Evolutionary conservation across 768 basidiomycete species (phyloP), one percentile per base, ranked within the genome.

Genomic region (Roridomyces roridus): DNA sequence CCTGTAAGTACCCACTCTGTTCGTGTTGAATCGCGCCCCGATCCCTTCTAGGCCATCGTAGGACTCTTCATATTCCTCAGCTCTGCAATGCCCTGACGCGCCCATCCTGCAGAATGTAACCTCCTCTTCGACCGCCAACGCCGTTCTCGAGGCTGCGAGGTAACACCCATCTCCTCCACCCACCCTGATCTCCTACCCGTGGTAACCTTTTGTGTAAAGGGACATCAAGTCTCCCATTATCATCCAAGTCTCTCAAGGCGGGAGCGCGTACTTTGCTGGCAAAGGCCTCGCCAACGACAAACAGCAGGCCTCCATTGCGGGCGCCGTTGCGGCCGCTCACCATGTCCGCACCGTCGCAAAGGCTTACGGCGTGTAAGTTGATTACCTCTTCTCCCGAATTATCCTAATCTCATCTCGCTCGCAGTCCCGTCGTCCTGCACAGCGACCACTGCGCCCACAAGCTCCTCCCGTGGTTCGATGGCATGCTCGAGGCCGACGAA

Each of bases 371-470:
- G 84, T 98, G 93, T 94, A 76, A 63, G 92, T 85, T 20, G 12
- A 45, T 28, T 35, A 35, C 34, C 53, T 40, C 20, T n/a, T 31
- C 5, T 46, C 21, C 29, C 42, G 6, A 37, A n/a, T 46, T 42
- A 23, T 10, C 15, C 17, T n/a, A n/a, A n/a, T 41, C 42, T 47
- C 36, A 31, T 48, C 39, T 41, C 49, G 35, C 31, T 20, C 42
- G 51, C 63, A 95, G 93, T 60, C 97, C 97, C 68, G 97, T 99
- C 69, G 84, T 99, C 54, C 81, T 99, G 68, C 96, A 99, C 88
- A 90, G 92, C 59, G 97, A 99, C 76, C 97, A 99, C 81, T 99
- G 97, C 71, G 97, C 97, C 14, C 79, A 96, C 68, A 98, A 99
- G 76, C 92, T 98, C 62, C 86, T 99, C 52, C 96, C 91, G 5